A percentile compares a stretch with the other conserved stretches of the same genome.
These are phyloP conservation scores for Fagopyrum tataricum DNA, from an alignment of 148 eudicot genomes.

Conservation along the genomic window DNA sequence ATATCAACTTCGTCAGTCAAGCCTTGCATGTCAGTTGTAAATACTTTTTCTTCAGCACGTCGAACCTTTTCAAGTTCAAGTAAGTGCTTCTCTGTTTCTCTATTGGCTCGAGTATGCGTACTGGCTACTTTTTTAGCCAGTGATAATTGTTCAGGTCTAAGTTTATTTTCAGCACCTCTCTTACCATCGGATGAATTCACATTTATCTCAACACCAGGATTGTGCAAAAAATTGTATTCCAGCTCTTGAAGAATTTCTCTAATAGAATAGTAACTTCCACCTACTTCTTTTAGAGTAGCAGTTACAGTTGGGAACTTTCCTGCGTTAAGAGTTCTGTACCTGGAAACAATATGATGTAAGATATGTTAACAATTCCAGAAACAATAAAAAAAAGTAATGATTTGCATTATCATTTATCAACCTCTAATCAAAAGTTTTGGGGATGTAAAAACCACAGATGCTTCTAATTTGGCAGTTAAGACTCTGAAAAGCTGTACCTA, in stretches of 20 bases:
- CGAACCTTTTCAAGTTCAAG: background rate
- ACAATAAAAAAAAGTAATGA: background rate
- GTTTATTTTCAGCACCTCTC: background rate
- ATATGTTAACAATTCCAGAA: background rate
- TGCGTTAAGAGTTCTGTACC: slow-evolving; percentile 27
- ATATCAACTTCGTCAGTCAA: background rate
- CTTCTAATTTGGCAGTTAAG: background rate
- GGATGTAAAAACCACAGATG: background rate
- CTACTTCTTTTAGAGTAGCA: slow-evolving; percentile 19
- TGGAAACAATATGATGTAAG: slow-evolving; percentile 11
- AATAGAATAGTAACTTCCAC: slow-evolving; percentile 21
- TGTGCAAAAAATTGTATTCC: slow-evolving; percentile 16
- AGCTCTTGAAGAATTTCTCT: slow-evolving; percentile 31
- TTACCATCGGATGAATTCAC: background rate
- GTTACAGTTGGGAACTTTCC: slow-evolving; percentile 28
- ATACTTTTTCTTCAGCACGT: background rate
- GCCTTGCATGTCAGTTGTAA: background rate
- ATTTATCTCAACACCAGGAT: slow-evolving; percentile 9
- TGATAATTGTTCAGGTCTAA: background rate
- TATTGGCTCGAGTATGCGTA: background rate
- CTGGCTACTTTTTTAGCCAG: background rate
- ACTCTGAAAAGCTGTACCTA: no score
- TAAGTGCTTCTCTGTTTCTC: background rate
- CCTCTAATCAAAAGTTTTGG: background rate
- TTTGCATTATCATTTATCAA: background rate